These are phyloP conservation scores for Fagopyrum tataricum DNA, from an alignment of 148 eudicot species.

Conservation along the genomic window DNA sequence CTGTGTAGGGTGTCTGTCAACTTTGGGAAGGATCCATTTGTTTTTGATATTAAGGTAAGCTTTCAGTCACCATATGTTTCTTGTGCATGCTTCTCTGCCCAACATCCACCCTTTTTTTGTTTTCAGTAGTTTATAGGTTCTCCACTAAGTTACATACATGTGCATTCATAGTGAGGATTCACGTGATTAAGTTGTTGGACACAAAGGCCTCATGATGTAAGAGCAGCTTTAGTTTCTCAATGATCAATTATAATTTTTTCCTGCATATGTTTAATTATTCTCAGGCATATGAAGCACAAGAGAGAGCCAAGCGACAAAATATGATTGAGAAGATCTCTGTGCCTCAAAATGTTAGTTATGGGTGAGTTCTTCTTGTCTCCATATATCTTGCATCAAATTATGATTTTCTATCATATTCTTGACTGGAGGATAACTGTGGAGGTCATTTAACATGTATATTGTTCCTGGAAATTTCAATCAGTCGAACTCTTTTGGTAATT, in stretches of 20 bases:
- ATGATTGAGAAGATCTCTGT: slow-evolving; percentile 56
- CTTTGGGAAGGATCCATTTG: slow-evolving; percentile 82
- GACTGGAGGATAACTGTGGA: not conserved
- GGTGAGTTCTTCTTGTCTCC: slow-evolving; percentile 34
- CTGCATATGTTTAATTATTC: not conserved
- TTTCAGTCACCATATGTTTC: not conserved
- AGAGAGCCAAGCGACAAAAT: slow-evolving; percentile 64
- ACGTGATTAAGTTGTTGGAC: not conserved
- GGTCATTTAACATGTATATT: not conserved
- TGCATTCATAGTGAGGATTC: not conserved
- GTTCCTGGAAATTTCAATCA: not conserved
- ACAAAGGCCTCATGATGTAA: not conserved
- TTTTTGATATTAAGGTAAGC: slow-evolving; percentile 74
- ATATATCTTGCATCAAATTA: not conserved
- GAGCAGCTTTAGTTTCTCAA: not conserved
- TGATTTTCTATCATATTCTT: not conserved
- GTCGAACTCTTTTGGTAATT: not conserved
- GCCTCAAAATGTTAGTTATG: slow-evolving; percentile 65
- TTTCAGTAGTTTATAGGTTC: not conserved
- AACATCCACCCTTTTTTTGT: not conserved
- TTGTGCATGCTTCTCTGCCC: not conserved
- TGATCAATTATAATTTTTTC: not conserved
- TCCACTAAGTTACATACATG: not conserved
- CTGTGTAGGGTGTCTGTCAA: slow-evolving; percentile 73
- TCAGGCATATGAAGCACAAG: slow-evolving; percentile 77